Percentiles rank a stretch among this genome's conserved stretches.
Evolutionary conservation across 1,284 basidiomycete genomes (phyloP).

Genomic region (Moesziomyces globuligerus): DNA sequence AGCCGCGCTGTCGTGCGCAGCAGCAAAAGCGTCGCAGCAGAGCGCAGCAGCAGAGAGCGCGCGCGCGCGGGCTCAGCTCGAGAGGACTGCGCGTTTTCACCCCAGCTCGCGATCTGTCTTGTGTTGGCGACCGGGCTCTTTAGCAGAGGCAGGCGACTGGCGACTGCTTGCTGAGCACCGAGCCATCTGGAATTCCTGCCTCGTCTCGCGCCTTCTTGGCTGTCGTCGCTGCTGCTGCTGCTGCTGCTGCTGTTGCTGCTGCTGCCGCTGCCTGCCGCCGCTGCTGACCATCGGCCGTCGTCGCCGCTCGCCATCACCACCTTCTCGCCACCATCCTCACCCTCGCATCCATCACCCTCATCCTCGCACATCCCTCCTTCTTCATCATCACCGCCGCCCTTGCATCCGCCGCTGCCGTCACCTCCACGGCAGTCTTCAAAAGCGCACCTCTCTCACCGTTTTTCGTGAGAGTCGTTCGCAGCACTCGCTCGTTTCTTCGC

Average conservation of each 20-base stretch:
- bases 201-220: slow-evolving; percentile 1
- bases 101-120: too few species aligned
- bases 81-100: too few species aligned
- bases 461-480: slow-evolving; percentile 14
- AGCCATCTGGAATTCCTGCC: not conserved
- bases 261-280: too few species aligned
- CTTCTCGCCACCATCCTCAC: slow-evolving; percentile 19
- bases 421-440: not conserved
- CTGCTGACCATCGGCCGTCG: too few species aligned
- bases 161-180: too few species aligned
- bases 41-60: too few species aligned
- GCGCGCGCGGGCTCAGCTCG: too few species aligned
- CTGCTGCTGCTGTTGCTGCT: too few species aligned
- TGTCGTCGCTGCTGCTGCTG: slow-evolving; percentile 4
- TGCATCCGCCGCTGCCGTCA: slow-evolving; percentile 6
- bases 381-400: slow-evolving; percentile 6
- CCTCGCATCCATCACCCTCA: not conserved
- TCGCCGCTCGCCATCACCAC: slow-evolving; percentile 23
- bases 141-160: too few species aligned
- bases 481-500: slow-evolving; percentile 22
- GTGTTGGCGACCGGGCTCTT: too few species aligned
- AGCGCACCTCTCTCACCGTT: slow-evolving; percentile 1
- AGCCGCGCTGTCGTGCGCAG: too few species aligned
- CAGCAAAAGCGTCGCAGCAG: too few species aligned
- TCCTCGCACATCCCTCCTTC: not conserved